Evolutionary conservation across 768 basidiomycete species (phyloP).

Genomic region (Tricholoma hemisulphureum): DNA sequence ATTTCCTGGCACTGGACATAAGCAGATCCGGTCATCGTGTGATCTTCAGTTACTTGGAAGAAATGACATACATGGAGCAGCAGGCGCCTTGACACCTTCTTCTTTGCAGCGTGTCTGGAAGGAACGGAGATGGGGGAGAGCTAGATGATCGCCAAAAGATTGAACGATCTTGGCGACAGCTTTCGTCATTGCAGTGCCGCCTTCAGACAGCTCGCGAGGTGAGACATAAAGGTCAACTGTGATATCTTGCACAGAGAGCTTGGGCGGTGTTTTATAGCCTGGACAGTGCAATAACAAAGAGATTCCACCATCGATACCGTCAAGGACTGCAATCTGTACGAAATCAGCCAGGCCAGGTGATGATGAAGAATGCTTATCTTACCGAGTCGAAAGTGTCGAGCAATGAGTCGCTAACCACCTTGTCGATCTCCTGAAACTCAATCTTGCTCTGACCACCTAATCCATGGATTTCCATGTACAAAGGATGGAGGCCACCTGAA

Average conservation of each 20-base stretch:
- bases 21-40: neutral
- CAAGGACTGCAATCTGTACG: conserved; percentile 3
- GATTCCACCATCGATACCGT: conserved; percentile 10
- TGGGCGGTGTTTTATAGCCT: neutral
- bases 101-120: conserved; percentile 4
- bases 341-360: neutral
- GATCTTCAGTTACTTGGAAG: neutral
- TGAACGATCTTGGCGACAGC: conserved; percentile 10
- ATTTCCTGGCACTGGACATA: neutral
- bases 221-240: conserved; percentile 2
- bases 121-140: conserved; percentile 8
- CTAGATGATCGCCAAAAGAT: conserved; percentile 11
- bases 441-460: neutral
- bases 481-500: conserved; percentile 5
- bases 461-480: neutral
- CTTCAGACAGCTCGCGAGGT: conserved; percentile 2
- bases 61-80: neutral
- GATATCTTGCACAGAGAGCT: neutral
- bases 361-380: neutral
- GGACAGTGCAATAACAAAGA: conserved; percentile 3
- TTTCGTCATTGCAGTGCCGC: neutral
- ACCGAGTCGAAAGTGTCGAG: conserved; percentile 5
- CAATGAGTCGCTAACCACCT: neutral
- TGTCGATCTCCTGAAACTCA: neutral
- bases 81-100: neutral